A percentile compares a stretch with the other conserved stretches of the same genome.
Evolutionary conservation across 306 rosid species (phyloP).

Genomic region (Fagus sylvatica): DNA sequence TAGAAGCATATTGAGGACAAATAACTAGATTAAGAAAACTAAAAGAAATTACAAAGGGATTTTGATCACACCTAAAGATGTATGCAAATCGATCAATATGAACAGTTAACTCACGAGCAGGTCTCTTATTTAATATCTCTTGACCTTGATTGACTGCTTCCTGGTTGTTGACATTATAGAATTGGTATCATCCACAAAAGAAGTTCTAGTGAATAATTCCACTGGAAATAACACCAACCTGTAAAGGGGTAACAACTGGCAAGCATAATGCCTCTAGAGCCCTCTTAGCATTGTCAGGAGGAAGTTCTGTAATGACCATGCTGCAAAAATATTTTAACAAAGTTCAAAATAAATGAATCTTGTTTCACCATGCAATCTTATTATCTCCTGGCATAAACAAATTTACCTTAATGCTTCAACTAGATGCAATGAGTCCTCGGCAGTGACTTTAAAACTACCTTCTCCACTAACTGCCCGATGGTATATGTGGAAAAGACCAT

Average conservation of each 20-base stretch:
- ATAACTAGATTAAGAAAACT: conserved; percentile 2
- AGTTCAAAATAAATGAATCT: conserved; percentile 28
- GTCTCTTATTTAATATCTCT: conserved; percentile 70
- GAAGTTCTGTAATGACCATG: conserved; percentile 92
- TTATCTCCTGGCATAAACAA: conserved; percentile 7
- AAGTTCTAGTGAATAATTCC: conserved; percentile 4
- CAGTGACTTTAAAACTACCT: conserved; percentile 84
- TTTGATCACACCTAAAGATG: conserved; percentile 76
- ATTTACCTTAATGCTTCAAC: conserved; percentile 94
- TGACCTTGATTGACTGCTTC: conserved; percentile 86
- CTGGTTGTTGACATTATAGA: conserved; percentile 50
- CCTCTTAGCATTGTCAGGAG: conserved; percentile 81
- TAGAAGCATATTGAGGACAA: conserved; percentile 33
- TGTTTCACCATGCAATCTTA: conserved; percentile 27
- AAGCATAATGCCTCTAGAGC: conserved; percentile 91
- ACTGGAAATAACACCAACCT: conserved; percentile 50
- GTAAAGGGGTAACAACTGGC: conserved; percentile 90
- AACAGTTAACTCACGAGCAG: conserved; percentile 86
- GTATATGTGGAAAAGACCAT: conserved; percentile 90
- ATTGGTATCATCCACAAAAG: conserved; percentile 26
- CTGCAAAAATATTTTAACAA: conserved; percentile 44
- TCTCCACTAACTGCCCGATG: conserved; percentile 82
- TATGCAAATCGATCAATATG: conserved; percentile 96
- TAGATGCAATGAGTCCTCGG: conserved; percentile 90
- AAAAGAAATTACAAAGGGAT: conserved; percentile 15